A percentile compares a stretch with the other conserved stretches of the same genome.
phyloP scores from a whole-genome alignment of 2,329 filamentous ascomycete genomes.

The Juglanconis oblonga region DNA sequence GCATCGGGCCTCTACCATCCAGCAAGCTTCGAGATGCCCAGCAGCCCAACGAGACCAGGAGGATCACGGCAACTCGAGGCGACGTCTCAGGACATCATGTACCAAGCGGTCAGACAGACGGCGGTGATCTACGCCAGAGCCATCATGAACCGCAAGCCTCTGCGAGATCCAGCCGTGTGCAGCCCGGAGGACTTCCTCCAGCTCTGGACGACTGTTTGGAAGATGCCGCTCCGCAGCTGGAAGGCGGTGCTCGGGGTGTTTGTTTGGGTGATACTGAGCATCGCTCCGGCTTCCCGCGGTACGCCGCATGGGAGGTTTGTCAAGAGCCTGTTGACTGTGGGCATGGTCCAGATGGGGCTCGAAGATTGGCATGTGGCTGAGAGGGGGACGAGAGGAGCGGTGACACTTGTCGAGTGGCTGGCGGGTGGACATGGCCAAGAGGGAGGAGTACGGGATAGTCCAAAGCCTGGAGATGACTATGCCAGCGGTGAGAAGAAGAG shows the following conservation, averaged over 20 bases:
- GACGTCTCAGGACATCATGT: slow-evolving; percentile 39
- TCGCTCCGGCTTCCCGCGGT: slow-evolving; percentile 37
- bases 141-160: slow-evolving; percentile 39
- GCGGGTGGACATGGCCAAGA: slow-evolving; percentile 18
- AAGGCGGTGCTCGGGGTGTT: slow-evolving; percentile 46
- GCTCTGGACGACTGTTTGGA: slow-evolving; percentile 48
- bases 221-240: slow-evolving; percentile 44
- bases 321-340: slow-evolving; percentile 42
- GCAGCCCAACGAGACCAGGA: background rate
- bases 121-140: slow-evolving; percentile 48
- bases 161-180: slow-evolving; percentile 35
- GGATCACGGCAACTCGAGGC: background rate
- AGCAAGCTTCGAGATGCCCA: background rate
- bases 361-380: slow-evolving; percentile 47
- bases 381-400: slow-evolving; percentile 32
- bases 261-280: slow-evolving; percentile 43
- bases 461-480: no score
- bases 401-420: slow-evolving; percentile 43
- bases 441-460: background rate
- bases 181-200: slow-evolving; percentile 35
- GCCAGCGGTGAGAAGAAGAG: background rate
- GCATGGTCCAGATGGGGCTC: slow-evolving; percentile 42
- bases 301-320: slow-evolving; percentile 41
- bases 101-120: slow-evolving; percentile 43
- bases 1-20: background rate